A percentile compares a stretch with the other conserved stretches of the same genome.
These are phyloP conservation scores for Suillus fuscotomentosus DNA, from an alignment of 768 basidiomycete species.

Conservation along the genomic window DNA sequence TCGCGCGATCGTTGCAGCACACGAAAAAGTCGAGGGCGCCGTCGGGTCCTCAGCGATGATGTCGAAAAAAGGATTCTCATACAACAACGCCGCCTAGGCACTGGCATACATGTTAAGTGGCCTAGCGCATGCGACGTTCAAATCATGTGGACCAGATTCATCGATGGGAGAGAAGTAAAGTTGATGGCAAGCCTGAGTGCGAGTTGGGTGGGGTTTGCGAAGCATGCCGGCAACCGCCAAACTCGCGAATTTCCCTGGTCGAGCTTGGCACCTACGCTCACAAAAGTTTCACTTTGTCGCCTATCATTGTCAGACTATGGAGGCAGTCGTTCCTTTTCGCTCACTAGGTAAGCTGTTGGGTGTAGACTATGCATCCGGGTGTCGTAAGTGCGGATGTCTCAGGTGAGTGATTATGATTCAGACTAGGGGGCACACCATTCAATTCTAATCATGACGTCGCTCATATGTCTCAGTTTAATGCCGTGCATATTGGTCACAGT, in stretches of 20 bases:
- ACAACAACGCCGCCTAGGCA: not conserved
- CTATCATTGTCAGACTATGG: not conserved
- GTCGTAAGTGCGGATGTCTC: not conserved
- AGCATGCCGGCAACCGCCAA: not conserved
- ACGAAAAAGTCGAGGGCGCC: not conserved
- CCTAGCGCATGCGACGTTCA: not conserved
- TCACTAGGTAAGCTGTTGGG: not conserved
- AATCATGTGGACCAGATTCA: not conserved
- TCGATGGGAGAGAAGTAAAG: not conserved
- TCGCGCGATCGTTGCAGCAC: not conserved
- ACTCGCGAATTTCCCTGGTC: not conserved
- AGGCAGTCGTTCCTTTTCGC: not conserved
- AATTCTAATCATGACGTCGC: not conserved
- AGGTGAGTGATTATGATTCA: not conserved
- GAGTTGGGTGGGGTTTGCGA: not conserved
- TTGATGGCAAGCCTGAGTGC: not conserved
- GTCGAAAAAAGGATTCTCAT: not conserved
- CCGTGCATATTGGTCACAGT: not conserved
- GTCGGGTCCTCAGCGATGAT: not conserved
- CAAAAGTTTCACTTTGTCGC: not conserved
- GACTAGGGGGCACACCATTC: not conserved
- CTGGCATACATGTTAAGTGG: not conserved
- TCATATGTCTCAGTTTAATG: not conserved
- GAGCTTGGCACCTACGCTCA: not conserved
- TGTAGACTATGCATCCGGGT: not conserved